phyloP scores from a whole-genome alignment of 1,284 basidiomycete species.

The Tylopilus sp. region DNA sequence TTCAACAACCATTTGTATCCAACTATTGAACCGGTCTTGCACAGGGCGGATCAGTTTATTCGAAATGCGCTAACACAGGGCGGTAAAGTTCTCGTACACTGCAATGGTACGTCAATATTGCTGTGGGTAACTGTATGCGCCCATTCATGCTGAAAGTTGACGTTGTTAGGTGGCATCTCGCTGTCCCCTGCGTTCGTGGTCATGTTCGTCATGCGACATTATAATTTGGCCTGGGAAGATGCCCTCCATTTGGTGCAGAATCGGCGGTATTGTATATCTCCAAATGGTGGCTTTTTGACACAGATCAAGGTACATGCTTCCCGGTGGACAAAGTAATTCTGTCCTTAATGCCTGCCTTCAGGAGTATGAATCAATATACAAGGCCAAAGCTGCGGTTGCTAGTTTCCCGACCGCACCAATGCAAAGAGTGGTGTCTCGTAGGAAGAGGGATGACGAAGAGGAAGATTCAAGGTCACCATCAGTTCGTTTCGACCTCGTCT shows the following conservation, averaged over 20 bases:
- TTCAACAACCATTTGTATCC: background rate
- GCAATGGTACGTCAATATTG: conserved; percentile 73
- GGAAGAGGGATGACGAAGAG: conserved; percentile 79
- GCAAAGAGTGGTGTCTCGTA: conserved; percentile 58
- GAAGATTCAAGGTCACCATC: conserved; percentile 62
- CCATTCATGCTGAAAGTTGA: conserved; percentile 2
- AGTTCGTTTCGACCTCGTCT: background rate
- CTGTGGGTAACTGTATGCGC: background rate
- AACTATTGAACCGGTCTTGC: conserved; percentile 3
- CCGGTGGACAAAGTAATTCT: background rate
- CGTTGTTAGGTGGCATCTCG: conserved; percentile 80
- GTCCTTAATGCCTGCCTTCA: conserved; percentile 41
- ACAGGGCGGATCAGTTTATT: conserved; percentile 84
- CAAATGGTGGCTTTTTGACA: conserved; percentile 87
- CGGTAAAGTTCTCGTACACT: conserved; percentile 90
- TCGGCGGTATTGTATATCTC: conserved; percentile 90
- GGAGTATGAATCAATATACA: conserved; percentile 94
- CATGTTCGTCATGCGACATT: conserved; percentile 92
- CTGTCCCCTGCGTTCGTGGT: conserved; percentile 91
- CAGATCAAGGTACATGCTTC: conserved; percentile 79
- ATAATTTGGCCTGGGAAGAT: conserved; percentile 84
- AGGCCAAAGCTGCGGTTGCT: conserved; percentile 74
- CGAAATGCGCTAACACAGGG: conserved; percentile 73
- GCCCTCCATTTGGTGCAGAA: conserved; percentile 90
- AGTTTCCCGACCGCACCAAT: conserved; percentile 59